phyloP scores from a whole-genome alignment of 139 green algal species.

The Eudorina sp. region DNA sequence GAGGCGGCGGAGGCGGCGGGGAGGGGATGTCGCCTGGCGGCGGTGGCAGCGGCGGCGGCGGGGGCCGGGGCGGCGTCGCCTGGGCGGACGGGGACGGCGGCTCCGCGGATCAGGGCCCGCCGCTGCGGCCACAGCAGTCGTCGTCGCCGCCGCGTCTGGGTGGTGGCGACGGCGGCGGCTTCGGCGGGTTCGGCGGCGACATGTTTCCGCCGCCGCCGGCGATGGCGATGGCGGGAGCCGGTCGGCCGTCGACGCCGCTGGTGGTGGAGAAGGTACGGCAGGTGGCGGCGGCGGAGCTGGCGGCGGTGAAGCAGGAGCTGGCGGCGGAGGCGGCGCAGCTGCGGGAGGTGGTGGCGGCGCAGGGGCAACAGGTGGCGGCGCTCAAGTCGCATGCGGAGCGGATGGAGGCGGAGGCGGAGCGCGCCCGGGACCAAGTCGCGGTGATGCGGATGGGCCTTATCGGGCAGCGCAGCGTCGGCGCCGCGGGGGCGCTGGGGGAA shows the following conservation, averaged over 20 bases:
- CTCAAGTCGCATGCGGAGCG: conserved; percentile 56
- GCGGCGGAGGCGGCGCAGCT: conserved; percentile 51
- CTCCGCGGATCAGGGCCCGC: not conserved
- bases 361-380: conserved; percentile 53
- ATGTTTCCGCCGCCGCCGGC: not conserved
- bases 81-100: not conserved
- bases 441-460: conserved; percentile 58
- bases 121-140: not conserved
- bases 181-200: too few species aligned
- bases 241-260: conserved; percentile 44
- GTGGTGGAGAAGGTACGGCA: conserved; percentile 55
- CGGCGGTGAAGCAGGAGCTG: conserved; percentile 53
- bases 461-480: not conserved
- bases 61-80: not conserved
- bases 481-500: too few species aligned
- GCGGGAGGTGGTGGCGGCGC: conserved; percentile 51
- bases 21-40: too few species aligned
- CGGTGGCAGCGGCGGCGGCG: not conserved
- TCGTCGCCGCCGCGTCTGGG: not conserved
- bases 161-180: not conserved
- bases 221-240: not conserved
- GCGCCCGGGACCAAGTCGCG: conserved; percentile 37
- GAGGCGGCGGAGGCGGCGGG: not conserved
- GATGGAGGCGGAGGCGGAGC: conserved; percentile 53
- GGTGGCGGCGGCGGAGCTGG: conserved; percentile 53